Evolutionary conservation across 768 basidiomycete species (phyloP).

Genomic region (Brasilioporus rufonigricans): DNA sequence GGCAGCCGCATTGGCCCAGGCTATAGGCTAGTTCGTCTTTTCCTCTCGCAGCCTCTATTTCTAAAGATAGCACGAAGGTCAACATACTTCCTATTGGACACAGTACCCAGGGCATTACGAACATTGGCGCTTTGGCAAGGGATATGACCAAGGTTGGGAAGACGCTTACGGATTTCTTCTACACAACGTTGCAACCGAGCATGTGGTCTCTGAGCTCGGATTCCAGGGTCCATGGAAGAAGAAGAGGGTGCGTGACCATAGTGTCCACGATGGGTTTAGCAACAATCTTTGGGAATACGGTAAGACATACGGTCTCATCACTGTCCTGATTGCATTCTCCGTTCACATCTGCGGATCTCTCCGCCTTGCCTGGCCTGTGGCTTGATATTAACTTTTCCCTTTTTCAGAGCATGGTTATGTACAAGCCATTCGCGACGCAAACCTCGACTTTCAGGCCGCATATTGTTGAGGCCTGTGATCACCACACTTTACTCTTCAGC

Average conservation of each 20-base stretch:
- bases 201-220: conserved; percentile 54
- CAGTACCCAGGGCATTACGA: conserved; percentile 57
- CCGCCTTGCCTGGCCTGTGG: neutral
- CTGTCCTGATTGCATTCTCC: neutral
- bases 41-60: conserved; percentile 16
- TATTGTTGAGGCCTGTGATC: conserved; percentile 30
- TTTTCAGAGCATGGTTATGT: conserved; percentile 57
- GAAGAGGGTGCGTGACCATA: conserved; percentile 44
- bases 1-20: conserved; percentile 29
- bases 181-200: conserved; percentile 15
- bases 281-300: conserved; percentile 66
- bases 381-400: neutral
- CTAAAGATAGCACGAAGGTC: conserved; percentile 28
- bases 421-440: conserved; percentile 51
- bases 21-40: conserved; percentile 30
- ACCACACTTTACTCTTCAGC: neutral
- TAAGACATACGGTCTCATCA: conserved; percentile 22
- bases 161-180: conserved; percentile 60
- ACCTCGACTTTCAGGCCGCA: conserved; percentile 32
- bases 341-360: neutral
- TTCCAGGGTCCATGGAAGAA: conserved; percentile 62
- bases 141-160: conserved; percentile 70
- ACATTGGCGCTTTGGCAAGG: conserved; percentile 65
- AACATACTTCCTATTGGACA: conserved; percentile 42
- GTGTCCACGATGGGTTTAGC: conserved; percentile 36